These are phyloP conservation scores for Candida oleophila DNA, from an alignment of 805 yeast genomes.

Conservation along the genomic window DNA sequence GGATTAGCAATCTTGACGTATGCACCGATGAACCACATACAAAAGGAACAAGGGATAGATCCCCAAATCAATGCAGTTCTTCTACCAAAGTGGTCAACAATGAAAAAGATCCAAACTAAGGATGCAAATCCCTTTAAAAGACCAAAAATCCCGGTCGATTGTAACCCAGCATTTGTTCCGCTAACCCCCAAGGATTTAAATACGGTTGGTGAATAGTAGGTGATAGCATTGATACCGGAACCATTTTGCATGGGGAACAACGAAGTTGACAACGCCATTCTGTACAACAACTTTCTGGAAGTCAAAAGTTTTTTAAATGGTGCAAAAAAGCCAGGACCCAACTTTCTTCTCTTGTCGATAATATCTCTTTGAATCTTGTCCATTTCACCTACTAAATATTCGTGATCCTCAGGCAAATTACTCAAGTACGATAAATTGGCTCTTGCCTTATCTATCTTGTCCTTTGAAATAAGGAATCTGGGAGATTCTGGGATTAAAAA, in stretches of 20 bases:
- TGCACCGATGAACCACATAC: conserved; percentile 50
- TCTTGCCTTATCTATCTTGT: conserved; percentile 31
- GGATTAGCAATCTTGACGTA: conserved; percentile 42
- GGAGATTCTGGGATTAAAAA: conserved; percentile 46
- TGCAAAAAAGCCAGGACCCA: conserved; percentile 39
- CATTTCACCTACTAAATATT: conserved; percentile 41
- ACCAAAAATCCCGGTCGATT: conserved; percentile 56
- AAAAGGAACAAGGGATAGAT: conserved; percentile 39
- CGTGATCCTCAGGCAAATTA: conserved; percentile 33
- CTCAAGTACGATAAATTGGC: conserved; percentile 38
- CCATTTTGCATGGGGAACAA: conserved; percentile 45
- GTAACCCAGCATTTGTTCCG: conserved; percentile 44
- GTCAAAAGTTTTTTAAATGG: conserved; percentile 37
- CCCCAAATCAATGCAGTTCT: conserved; percentile 39
- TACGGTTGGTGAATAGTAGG: conserved; percentile 53
- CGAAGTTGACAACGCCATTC: conserved; percentile 38
- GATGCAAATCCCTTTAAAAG: conserved; percentile 46
- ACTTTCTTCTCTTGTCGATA: conserved; percentile 20
- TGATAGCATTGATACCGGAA: conserved; percentile 50
- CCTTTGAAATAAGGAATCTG: conserved; percentile 38
- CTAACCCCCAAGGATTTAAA: conserved; percentile 49
- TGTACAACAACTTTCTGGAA: conserved; percentile 25
- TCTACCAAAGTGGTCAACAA: conserved; percentile 49
- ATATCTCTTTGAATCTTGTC: conserved; percentile 23
- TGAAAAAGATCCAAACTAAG: conserved; percentile 42